A percentile compares a stretch with the other conserved stretches of the same genome.
Conservation (phyloP, 108 stramenopile genomes). For the Nitzschia sp. region DNA sequence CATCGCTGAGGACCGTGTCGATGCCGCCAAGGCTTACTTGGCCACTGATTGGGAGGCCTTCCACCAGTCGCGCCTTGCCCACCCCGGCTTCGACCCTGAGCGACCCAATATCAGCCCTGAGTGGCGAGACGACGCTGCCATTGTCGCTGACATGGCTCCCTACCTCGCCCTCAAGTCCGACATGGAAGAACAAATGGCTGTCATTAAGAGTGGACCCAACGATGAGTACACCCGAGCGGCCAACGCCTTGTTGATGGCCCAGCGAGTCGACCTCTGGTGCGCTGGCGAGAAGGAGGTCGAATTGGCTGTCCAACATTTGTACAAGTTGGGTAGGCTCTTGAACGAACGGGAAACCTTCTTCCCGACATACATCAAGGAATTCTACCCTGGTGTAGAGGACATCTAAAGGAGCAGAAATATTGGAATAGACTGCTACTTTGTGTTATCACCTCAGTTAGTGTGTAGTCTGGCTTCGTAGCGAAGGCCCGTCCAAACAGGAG, state of each 20-base stretch:
- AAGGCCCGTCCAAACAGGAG: no score
- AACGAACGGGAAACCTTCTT: constrained; percentile 73
- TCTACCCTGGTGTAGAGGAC: constrained; percentile 80
- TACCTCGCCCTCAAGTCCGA: constrained; percentile 64
- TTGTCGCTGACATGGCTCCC: constrained; percentile 41
- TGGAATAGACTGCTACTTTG: constrained; percentile 4
- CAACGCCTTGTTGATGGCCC: constrained; percentile 83
- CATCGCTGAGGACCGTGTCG: constrained; percentile 64
- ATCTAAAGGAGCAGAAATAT: constrained; percentile 31
- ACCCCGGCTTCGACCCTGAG: constrained; percentile 76
- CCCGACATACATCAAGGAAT: constrained; percentile 82
- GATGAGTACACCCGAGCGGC: constrained; percentile 70
- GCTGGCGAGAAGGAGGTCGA: constrained; percentile 84
- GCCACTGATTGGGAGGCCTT: constrained; percentile 51
- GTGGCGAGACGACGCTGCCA: constrained; percentile 61
- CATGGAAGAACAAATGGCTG: constrained; percentile 57
- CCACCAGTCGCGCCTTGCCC: constrained; percentile 46
- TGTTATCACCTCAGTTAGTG: not conserved
- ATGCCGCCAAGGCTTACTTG: constrained; percentile 72
- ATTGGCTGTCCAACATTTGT: constrained; percentile 80
- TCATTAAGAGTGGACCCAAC: constrained; percentile 64
- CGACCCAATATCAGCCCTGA: constrained; percentile 61
- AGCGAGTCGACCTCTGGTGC: constrained; percentile 87
- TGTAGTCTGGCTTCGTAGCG: no score
- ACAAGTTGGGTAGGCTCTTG: constrained; percentile 70